phyloP scores from a whole-genome alignment of 495 filamentous ascomycete genomes.

The Amniculicola lignicola region DNA sequence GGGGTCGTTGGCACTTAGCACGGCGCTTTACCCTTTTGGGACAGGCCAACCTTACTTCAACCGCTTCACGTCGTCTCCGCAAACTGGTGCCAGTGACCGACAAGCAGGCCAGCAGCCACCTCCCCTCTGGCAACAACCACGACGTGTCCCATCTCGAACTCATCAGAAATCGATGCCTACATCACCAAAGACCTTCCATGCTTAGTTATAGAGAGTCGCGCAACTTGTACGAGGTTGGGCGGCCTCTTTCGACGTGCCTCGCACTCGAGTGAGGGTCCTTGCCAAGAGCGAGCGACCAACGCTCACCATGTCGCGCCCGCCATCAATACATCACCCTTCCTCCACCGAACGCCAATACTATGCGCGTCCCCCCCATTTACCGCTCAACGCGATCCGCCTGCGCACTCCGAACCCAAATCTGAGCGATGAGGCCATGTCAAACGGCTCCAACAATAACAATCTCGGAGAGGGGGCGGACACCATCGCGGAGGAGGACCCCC shows the following conservation, averaged over 20 bases:
- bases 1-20: too few relatives aligned
- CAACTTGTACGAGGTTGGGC: conserved; percentile 37
- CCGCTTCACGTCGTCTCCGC: too few relatives aligned
- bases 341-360: conserved; percentile 33
- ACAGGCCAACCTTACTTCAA: too few relatives aligned
- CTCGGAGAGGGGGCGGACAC: conserved; percentile 33
- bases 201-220: conserved; percentile 24
- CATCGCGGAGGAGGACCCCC: conserved; percentile 60
- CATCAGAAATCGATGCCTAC: too few relatives aligned
- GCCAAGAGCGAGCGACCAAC: conserved; percentile 26
- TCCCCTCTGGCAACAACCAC: too few relatives aligned
- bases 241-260: conserved; percentile 34
- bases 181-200: too few relatives aligned
- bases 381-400: conserved; percentile 29
- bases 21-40: too few relatives aligned
- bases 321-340: conserved; percentile 32
- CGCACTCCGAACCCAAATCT: conserved; percentile 36
- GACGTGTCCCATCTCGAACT: too few relatives aligned
- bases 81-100: too few relatives aligned
- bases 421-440: conserved; percentile 37
- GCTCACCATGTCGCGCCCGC: conserved; percentile 25
- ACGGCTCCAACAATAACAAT: conserved; percentile 30
- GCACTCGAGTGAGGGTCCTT: conserved; percentile 22
- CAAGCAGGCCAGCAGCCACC: too few relatives aligned
- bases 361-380: conserved; percentile 25